Evolutionary conservation across 2,329 filamentous ascomycete species (phyloP), one percentile per base, ranked within the genome.

Genomic region (Alternaria infectoria): DNA sequence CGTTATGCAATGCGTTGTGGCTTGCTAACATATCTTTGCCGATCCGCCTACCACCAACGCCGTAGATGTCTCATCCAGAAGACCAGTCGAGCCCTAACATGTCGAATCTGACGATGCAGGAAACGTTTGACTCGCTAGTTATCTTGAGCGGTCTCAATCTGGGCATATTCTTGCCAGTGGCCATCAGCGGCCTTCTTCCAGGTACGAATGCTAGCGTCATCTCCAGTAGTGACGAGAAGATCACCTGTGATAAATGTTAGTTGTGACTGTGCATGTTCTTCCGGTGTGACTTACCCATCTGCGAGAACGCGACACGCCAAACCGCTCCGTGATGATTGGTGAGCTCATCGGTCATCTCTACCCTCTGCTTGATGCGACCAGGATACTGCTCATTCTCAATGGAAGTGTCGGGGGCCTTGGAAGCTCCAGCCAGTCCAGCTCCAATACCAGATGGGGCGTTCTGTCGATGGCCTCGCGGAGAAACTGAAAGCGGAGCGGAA

Each of bases 141-240:
- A 28, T 78, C 74, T 43, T 74, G 71, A 49, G 72, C 69, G 12
- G 78, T 80, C 62, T 84, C 82, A 40, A 85, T 82, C 70, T 85
- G 82, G 12, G 82, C 80, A 59, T 83, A 84, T 68, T 84, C 83
- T 6, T 81, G 70, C 83, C 83, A 85, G 57, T 81, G 79, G 32
- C 81, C 82, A 50, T 83, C 82, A 54, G 81, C 74, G 9, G 81
- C 80, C 74, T 82, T 84, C 75, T 84, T 85, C 83, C 83, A 86
- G 15, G 83, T 80, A 46, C 82, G 79, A 26, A 84, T 80, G 7
- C 79, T 87, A 11, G 91, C 92, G 76, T 94, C 91, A 67, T 95
- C 92, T 4, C 91, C 91, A 2, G 91, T 91, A 44, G 89, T 91
- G 2, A 91, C 89, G 8, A 95, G 82, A 12, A 94, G 86, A 77